A percentile compares a stretch with the other conserved stretches of the same genome.
Evolutionary conservation across 2,329 filamentous ascomycete genomes (phyloP).

Genomic region (Fusarium sp.): DNA sequence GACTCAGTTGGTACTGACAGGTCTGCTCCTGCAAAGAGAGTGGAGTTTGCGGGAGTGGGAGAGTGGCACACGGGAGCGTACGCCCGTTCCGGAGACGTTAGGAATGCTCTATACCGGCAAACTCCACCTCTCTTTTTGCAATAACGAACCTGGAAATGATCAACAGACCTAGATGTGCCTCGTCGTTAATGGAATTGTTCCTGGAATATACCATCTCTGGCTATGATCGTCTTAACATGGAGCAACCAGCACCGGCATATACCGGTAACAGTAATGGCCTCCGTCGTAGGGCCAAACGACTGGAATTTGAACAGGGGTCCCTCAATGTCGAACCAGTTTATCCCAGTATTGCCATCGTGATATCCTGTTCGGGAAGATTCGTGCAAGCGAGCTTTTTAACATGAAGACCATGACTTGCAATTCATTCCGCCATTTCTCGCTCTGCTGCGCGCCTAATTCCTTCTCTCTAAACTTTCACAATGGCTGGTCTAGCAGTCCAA

Average conservation of each 20-base stretch:
- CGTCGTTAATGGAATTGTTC: slow-evolving; percentile 17
- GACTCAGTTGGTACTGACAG: not conserved
- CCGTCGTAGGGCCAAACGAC: not conserved
- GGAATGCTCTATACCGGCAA: slow-evolving; percentile 10
- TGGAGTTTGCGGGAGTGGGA: not conserved
- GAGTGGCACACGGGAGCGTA: not conserved
- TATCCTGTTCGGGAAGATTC: not conserved
- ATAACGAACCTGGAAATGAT: not conserved
- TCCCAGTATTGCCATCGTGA: not conserved
- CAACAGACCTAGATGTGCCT: not conserved
- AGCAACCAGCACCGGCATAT: no score
- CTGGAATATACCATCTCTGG: not conserved
- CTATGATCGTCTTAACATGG: not conserved
- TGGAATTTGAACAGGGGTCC: slow-evolving; percentile 11
- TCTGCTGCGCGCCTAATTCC: not conserved
- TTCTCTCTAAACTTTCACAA: not conserved
- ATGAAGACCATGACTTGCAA: not conserved
- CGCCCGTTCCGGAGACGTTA: not conserved
- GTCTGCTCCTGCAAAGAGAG: not conserved
- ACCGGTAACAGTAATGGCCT: not conserved
- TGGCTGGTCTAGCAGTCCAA: not conserved
- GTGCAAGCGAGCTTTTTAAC: not conserved
- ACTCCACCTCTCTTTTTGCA: not conserved
- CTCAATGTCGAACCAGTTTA: no score
- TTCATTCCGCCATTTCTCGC: not conserved